phyloP scores from a whole-genome alignment of 1,284 basidiomycete species.

The Inonotus obliquus region DNA sequence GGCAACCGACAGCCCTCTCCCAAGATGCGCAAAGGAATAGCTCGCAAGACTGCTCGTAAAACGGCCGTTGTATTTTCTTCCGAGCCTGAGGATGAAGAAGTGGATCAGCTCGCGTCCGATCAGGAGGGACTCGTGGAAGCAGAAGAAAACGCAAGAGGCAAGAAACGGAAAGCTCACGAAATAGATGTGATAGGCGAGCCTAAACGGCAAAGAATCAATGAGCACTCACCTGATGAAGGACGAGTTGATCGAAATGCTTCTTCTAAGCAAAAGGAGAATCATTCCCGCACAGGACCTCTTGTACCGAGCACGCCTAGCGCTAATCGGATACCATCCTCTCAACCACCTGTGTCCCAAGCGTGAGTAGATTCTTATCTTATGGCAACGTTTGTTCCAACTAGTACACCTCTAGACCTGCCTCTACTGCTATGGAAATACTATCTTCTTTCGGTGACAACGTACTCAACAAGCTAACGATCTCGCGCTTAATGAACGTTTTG shows the following conservation, averaged over 20 bases:
- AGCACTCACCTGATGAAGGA: background rate
- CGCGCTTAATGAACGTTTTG: background rate
- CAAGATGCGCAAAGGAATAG: background rate
- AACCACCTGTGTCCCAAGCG: background rate
- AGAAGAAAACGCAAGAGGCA: background rate
- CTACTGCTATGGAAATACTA: background rate
- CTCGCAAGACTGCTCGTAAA: background rate
- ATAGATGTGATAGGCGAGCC: background rate
- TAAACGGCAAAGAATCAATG: slow-evolving; percentile 2
- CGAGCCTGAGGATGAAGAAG: background rate
- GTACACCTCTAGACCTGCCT: background rate
- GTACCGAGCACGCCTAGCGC: no score
- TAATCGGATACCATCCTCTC: no score
- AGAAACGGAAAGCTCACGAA: slow-evolving; percentile 1
- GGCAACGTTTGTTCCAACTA: background rate
- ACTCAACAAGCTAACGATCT: background rate
- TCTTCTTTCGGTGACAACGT: background rate
- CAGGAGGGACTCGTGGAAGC: background rate
- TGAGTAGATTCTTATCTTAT: background rate
- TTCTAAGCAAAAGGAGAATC: no score
- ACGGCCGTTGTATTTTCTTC: background rate
- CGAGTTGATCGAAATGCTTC: background rate
- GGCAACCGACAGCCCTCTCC: background rate
- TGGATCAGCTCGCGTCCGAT: background rate
- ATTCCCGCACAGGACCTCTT: no score